Conservation (phyloP, 129 eudicot genomes). For the Pseudognaphalium luteoalbum region DNA sequence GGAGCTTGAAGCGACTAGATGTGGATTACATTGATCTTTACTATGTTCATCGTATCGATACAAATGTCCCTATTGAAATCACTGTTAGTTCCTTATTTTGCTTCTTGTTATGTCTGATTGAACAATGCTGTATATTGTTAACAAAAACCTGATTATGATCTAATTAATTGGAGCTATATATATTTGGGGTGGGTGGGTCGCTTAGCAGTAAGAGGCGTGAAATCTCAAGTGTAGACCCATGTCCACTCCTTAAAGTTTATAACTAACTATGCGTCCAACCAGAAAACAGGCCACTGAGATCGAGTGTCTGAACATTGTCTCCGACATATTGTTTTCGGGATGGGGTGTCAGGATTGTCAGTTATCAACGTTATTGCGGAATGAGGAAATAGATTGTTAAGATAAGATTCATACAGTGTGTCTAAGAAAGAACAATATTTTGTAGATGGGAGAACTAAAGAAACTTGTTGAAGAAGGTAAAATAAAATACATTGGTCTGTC, state of each 20-base stretch:
- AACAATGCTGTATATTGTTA: neutral
- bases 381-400: neutral
- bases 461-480: slow-evolving; percentile 68
- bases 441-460: slow-evolving; percentile 73
- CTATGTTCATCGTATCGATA: slow-evolving; percentile 59
- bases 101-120: neutral
- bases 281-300: too few relatives aligned
- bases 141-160: too few relatives aligned
- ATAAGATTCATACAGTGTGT: neutral
- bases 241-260: too few relatives aligned
- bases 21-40: slow-evolving; percentile 61
- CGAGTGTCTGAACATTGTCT: too few relatives aligned
- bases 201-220: too few relatives aligned
- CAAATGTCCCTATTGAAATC: slow-evolving; percentile 50
- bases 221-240: too few relatives aligned
- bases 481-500: slow-evolving; percentile 61
- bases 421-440: neutral
- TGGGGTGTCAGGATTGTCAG: too few relatives aligned
- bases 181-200: too few relatives aligned
- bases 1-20: slow-evolving; percentile 59
- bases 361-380: neutral
- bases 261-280: too few relatives aligned
- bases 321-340: too few relatives aligned
- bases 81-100: slow-evolving; percentile 32
- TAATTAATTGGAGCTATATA: neutral